Base-by-base conservation (phyloP, 345 rosid genomes). In the Eucalyptus erythrocorys region DNA sequence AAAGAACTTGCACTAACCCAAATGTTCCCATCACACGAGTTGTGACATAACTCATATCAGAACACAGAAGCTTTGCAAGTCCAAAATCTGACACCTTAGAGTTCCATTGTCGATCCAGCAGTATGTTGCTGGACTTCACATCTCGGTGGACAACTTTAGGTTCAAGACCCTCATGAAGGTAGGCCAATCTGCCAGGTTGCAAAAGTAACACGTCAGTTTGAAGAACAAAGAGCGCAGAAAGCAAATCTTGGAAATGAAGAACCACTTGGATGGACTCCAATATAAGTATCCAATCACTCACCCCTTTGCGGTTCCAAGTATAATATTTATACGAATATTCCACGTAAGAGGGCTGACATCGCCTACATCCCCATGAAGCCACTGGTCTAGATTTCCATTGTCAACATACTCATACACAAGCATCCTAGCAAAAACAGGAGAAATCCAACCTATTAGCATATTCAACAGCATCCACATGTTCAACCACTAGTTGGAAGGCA, bases 21-120 rank as follows among this genome's bases (percentile, higher is more conserved):
- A 97, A 97, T 59, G 99, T 97, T 87, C 99, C 99, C 99, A 97
- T 97, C 87, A 97, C 99, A 40, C 99, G 96, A 15, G 99, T 97
- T 86, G 99, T 96, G 86, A 96, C 99, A 66, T 97, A 94, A 88
- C 96, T 96, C 86, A 92, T 94, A 88, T 97, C 99, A 3, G 99
- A 95, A 88, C 95, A 93, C 64, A 97, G 88, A 87, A 97, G 96
- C 93, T 97, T 97, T 82, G 99, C 99, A 14, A 97, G 99, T 51
- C 99, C 99, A 89, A 97, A 97, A 94, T 97, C 99, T 22, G 99
- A 97, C 61, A 97, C 97, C 92, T 95, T 97, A 26, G 99, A 66
- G 87, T 96, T 93, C 99, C 99, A 97, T 43, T 95, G 98, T 86
- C 93, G 94, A 92, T 97, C 99, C 86, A 97, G 95, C 87, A 97